Percentiles rank a stretch among this genome's conserved stretches.
Conservation (phyloP, 2,329 filamentous ascomycete genomes). For the Zymoseptoria brevis region DNA sequence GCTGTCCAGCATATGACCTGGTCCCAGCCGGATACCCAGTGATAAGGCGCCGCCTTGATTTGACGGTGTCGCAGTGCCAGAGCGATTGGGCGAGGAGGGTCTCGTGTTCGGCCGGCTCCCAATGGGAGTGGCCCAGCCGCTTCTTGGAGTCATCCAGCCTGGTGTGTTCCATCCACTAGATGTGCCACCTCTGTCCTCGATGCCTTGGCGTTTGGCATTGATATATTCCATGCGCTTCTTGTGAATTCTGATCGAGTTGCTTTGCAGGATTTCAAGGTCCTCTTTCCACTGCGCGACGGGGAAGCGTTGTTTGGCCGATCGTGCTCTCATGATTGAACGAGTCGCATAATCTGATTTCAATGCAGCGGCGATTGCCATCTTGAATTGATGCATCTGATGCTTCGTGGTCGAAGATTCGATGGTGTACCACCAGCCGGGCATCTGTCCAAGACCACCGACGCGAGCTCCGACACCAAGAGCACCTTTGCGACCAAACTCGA, state of each 20-base stretch:
- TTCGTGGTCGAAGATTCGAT: constrained; percentile 57
- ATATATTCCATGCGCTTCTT: constrained; percentile 39
- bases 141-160: constrained; percentile 34
- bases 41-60: constrained; percentile 16
- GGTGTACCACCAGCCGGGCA: constrained; percentile 66
- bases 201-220: constrained; percentile 25
- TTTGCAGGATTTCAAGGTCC: constrained; percentile 55
- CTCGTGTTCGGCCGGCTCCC: constrained; percentile 24
- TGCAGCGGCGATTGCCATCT: constrained; percentile 54
- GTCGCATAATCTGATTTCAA: constrained; percentile 49
- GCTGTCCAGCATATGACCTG: constrained; percentile 16
- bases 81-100: constrained; percentile 26
- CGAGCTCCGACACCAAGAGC: constrained; percentile 59
- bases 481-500: constrained; percentile 61
- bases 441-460: constrained; percentile 60
- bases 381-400: constrained; percentile 59
- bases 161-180: constrained; percentile 30
- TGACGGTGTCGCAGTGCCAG: constrained; percentile 19
- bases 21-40: constrained; percentile 25
- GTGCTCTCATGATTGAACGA: constrained; percentile 55
- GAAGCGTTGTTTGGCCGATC: constrained; percentile 58
- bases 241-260: constrained; percentile 51
- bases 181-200: constrained; percentile 22
- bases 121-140: constrained; percentile 34
- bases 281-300: constrained; percentile 61